phyloP scores from a whole-genome alignment of 495 filamentous ascomycete genomes.

The Neurospora terricola region DNA sequence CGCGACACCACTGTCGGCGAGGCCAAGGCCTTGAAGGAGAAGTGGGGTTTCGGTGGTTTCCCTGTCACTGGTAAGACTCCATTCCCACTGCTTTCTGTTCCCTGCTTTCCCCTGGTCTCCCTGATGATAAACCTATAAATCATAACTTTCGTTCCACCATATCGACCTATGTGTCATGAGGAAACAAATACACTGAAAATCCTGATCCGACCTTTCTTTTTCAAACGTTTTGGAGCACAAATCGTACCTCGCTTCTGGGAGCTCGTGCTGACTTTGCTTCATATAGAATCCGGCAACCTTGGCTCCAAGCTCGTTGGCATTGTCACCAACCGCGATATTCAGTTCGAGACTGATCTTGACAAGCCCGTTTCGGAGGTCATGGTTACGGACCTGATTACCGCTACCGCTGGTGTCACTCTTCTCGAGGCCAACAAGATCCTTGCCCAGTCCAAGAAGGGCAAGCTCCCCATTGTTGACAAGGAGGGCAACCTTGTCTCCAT shows the following conservation, averaged over 20 bases:
- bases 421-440: constrained; percentile 88
- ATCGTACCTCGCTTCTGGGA: constrained; percentile 7
- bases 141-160: constrained; percentile 99
- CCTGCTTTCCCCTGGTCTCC: constrained; percentile 21
- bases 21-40: constrained; percentile 85
- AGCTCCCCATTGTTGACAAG: constrained; percentile 89
- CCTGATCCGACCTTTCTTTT: constrained; percentile 32
- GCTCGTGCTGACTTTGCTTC: constrained; percentile 19
- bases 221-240: constrained; percentile 15
- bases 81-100: constrained; percentile 10
- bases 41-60: constrained; percentile 98
- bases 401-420: constrained; percentile 72
- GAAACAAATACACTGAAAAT: constrained; percentile 45
- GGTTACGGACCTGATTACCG: constrained; percentile 91
- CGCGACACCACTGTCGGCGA: constrained; percentile 83
- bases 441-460: constrained; percentile 94
- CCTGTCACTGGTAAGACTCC: constrained; percentile 85
- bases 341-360: constrained; percentile 70
- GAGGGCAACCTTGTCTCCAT: constrained; percentile 84
- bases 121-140: constrained; percentile 64
- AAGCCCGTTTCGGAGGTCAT: constrained; percentile 83
- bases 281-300: constrained; percentile 77
- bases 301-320: constrained; percentile 93
- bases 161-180: constrained; percentile 79
- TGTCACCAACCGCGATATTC: constrained; percentile 93